These are phyloP conservation scores for Ilyonectria robusta DNA, from an alignment of 2,329 filamentous ascomycete species.

Conservation along the genomic window DNA sequence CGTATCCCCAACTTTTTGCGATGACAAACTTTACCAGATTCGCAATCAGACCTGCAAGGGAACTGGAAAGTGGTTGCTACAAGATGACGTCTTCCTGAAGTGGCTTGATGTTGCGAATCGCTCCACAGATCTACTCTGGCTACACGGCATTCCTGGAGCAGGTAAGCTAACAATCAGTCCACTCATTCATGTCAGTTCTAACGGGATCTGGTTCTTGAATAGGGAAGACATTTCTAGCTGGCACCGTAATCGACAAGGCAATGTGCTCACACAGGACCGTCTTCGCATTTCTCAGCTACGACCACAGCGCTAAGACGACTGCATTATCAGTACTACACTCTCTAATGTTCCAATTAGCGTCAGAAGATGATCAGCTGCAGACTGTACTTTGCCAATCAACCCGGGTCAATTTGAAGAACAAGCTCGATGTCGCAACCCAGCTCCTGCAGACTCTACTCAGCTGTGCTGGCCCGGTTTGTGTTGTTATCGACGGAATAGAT, in stretches of 20 bases:
- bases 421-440: neutral
- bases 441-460: conserved; percentile 7
- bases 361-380: neutral
- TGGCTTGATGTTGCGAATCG: neutral
- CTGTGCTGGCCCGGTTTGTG: neutral
- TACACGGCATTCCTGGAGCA: conserved; percentile 9
- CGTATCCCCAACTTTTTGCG: conserved; percentile 5
- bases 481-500: conserved; percentile 32
- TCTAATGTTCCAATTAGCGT: conserved; percentile 23
- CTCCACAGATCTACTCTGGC: neutral
- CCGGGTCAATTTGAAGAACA: neutral
- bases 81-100: neutral
- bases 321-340: conserved; percentile 26
- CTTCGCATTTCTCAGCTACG: conserved; percentile 12
- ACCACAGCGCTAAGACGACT: neutral
- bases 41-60: neutral
- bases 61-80: conserved; percentile 6
- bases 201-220: no score
- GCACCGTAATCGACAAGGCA: neutral
- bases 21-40: neutral
- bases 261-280: neutral
- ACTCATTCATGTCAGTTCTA: no score
- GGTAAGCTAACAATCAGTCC: neutral
- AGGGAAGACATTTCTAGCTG: conserved; percentile 2
- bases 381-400: neutral